Evolutionary conservation across 2,329 filamentous ascomycete genomes (phyloP).

Genomic region (Juglanconis oblonga): DNA sequence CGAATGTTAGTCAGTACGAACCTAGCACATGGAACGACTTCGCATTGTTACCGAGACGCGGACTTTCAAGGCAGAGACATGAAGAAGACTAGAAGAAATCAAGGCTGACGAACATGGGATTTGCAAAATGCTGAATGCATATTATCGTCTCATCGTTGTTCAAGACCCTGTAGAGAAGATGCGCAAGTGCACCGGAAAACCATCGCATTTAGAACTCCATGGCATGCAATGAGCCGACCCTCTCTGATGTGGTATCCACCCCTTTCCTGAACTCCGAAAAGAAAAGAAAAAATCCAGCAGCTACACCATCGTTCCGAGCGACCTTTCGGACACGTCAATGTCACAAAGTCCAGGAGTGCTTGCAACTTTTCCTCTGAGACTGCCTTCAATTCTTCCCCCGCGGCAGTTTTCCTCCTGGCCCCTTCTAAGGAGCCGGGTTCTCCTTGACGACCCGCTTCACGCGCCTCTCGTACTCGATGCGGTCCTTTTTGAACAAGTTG

Average conservation of each 20-base stretch:
- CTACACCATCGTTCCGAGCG: not conserved
- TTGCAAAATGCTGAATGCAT: not conserved
- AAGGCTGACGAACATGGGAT: not conserved
- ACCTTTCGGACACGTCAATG: not conserved
- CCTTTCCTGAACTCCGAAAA: slow-evolving; percentile 16
- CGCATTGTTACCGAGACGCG: no score
- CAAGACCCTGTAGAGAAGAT: not conserved
- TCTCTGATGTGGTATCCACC: slow-evolving; percentile 4
- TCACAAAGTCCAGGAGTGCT: not conserved
- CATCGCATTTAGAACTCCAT: slow-evolving; percentile 14
- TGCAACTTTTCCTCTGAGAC: not conserved
- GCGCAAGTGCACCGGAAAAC: slow-evolving; percentile 9
- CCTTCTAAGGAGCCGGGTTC: slow-evolving; percentile 69
- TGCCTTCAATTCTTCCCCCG: not conserved
- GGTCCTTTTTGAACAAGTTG: slow-evolving; percentile 92
- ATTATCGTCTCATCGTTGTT: slow-evolving; percentile 1
- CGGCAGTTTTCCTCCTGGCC: not conserved
- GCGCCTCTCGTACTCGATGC: slow-evolving; percentile 81
- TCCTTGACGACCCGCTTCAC: slow-evolving; percentile 84
- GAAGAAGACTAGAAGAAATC: not conserved
- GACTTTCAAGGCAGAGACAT: no score
- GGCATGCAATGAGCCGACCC: slow-evolving; percentile 15
- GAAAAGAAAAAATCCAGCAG: not conserved
- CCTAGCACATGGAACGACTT: no score
- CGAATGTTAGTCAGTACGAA: not conserved